Evolutionary conservation across 768 basidiomycete genomes (phyloP).

Genomic region (Trametes meyenii): DNA sequence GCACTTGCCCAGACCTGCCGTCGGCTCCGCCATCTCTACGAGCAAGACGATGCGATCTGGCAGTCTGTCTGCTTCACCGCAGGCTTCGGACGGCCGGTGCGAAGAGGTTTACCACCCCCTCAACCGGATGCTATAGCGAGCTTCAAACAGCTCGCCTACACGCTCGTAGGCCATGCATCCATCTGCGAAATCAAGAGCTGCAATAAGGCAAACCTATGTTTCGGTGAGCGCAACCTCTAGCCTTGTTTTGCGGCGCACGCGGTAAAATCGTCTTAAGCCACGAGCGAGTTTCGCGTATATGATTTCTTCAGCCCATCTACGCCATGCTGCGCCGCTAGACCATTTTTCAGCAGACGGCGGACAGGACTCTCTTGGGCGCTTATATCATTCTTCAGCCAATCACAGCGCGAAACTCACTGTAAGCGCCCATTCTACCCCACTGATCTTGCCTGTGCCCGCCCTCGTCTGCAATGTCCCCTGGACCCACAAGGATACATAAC

Average conservation of each 20-base stretch:
- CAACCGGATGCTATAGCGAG: not conserved
- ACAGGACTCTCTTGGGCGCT: conserved; percentile 1
- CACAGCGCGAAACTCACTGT: not conserved
- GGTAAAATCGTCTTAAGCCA: not conserved
- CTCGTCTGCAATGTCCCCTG: not conserved
- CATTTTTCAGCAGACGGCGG: not conserved
- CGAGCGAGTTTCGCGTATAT: not conserved
- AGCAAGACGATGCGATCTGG: conserved; percentile 23
- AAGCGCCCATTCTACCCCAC: not conserved
- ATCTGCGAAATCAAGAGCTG: conserved; percentile 30
- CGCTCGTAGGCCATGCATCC: conserved; percentile 25
- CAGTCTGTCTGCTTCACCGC: conserved; percentile 29
- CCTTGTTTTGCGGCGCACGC: not conserved
- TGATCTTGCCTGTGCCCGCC: not conserved
- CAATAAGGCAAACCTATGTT: conserved; percentile 27
- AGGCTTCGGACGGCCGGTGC: conserved; percentile 27
- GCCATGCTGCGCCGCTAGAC: not conserved
- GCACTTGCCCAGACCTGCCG: conserved; percentile 29
- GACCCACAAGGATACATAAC: conserved; percentile 19
- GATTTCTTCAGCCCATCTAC: not conserved
- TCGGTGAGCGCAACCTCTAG: conserved; percentile 23
- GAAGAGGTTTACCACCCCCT: not conserved
- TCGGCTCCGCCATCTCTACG: conserved; percentile 21
- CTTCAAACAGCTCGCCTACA: conserved; percentile 22
- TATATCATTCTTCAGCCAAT: conserved; percentile 1